A percentile compares a stretch with the other conserved stretches of the same genome.
Evolutionary conservation across 2,329 filamentous ascomycete genomes (phyloP).

Genomic region (Pseudocercospora pini-densiflorae): DNA sequence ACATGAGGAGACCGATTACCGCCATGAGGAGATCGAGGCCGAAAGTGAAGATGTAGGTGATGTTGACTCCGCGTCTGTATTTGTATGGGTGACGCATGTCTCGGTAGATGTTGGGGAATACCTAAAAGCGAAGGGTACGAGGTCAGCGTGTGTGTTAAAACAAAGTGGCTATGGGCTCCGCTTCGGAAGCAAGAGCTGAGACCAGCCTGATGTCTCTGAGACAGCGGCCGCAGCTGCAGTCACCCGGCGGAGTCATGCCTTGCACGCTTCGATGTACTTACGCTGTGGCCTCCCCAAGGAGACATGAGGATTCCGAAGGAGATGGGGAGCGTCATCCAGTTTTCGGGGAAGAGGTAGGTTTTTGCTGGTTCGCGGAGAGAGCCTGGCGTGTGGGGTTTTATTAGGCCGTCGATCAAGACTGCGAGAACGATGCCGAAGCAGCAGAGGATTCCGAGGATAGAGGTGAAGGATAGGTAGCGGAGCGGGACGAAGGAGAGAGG

Average conservation of each 20-base stretch:
- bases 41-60: conserved; percentile 85
- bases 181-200: too few species aligned
- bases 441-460: conserved; percentile 87
- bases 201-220: too few species aligned
- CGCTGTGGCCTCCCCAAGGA: conserved; percentile 71
- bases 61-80: conserved; percentile 73
- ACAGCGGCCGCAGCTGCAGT: too few species aligned
- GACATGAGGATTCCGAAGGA: conserved; percentile 91
- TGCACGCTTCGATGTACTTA: too few species aligned
- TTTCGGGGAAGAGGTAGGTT: conserved; percentile 81
- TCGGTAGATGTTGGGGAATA: conserved; percentile 82
- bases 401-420: conserved; percentile 81
- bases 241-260: too few species aligned
- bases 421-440: conserved; percentile 87
- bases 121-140: too few species aligned
- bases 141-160: too few species aligned
- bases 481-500: conserved; percentile 85
- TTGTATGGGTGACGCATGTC: conserved; percentile 84
- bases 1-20: conserved; percentile 88
- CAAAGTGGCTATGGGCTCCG: conserved; percentile 36
- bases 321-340: conserved; percentile 85
- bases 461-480: conserved; percentile 84
- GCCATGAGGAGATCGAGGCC: conserved; percentile 81
- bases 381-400: conserved; percentile 78
- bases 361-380: conserved; percentile 79